Evolutionary conservation across 768 basidiomycete genomes (phyloP).

Genomic region (Tulasnella calospora): DNA sequence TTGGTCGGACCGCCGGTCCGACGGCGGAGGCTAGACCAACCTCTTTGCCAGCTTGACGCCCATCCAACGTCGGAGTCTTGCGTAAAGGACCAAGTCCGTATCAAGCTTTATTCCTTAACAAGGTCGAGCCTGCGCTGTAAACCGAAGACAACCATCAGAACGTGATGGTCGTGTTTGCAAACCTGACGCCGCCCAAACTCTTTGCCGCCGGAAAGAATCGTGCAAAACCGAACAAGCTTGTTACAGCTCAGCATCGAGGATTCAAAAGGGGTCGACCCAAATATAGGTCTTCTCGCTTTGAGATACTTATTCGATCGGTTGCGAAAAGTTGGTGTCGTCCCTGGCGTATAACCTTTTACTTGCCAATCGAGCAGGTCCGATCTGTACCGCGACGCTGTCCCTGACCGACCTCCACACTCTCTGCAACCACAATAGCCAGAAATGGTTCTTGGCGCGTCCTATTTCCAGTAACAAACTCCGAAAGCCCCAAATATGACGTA

Average conservation of each 20-base stretch:
- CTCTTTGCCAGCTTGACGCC: no score
- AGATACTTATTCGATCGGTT: neutral
- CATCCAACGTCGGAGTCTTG: no score
- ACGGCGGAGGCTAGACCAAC: no score
- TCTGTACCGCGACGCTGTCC: neutral
- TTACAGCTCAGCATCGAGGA: neutral
- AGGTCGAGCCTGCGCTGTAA: no score
- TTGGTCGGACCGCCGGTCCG: no score
- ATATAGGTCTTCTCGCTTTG: neutral
- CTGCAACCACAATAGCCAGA: neutral
- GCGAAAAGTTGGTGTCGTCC: neutral
- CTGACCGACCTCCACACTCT: neutral
- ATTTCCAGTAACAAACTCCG: neutral
- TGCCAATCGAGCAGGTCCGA: neutral
- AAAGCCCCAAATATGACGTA: neutral
- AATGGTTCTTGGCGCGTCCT: neutral
- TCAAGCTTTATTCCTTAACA: no score
- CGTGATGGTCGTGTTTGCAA: neutral
- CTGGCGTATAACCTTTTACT: neutral
- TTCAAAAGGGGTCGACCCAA: neutral
- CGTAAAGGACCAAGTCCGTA: no score
- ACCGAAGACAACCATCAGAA: no score
- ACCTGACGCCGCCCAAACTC: neutral
- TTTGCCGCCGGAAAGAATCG: neutral
- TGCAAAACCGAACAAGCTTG: neutral